Conservation (phyloP, 1,284 basidiomycete species). For the Cryptococcus deneoformans region DNA sequence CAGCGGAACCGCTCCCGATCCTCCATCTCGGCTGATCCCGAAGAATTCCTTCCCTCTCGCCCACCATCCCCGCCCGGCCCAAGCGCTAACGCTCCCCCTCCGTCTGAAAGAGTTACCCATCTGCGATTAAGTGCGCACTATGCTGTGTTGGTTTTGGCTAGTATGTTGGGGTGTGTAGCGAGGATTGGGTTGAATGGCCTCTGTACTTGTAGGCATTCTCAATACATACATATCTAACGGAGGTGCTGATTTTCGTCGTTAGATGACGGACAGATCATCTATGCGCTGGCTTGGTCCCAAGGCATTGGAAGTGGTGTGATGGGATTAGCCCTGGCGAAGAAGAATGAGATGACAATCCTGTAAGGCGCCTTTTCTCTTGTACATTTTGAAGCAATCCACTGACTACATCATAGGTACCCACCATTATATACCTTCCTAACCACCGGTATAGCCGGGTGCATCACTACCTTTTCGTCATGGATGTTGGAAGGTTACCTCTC, state of each 20-base stretch:
- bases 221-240: neutral
- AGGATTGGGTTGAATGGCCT: slow-evolving; percentile 71
- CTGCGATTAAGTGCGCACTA: slow-evolving; percentile 36
- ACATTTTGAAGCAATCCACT: neutral
- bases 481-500: slow-evolving; percentile 83
- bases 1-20: neutral
- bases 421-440: slow-evolving; percentile 85
- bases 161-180: slow-evolving; percentile 73
- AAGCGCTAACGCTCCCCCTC: slow-evolving; percentile 14
- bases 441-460: slow-evolving; percentile 92
- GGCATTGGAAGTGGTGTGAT: slow-evolving; percentile 87
- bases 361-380: slow-evolving; percentile 52
- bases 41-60: slow-evolving; percentile 2
- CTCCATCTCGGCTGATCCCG: slow-evolving; percentile 12
- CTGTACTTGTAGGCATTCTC: slow-evolving; percentile 43
- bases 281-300: slow-evolving; percentile 83
- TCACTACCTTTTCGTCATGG: slow-evolving; percentile 97
- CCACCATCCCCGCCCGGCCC: slow-evolving; percentile 4
- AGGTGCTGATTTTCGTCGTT: neutral
- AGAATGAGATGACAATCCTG: slow-evolving; percentile 69
- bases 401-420: slow-evolving; percentile 61
- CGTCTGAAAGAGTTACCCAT: slow-evolving; percentile 14
- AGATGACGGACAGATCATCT: slow-evolving; percentile 65
- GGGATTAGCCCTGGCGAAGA: slow-evolving; percentile 70
- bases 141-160: slow-evolving; percentile 68